Conservation (phyloP, 2,329 filamentous ascomycete species). For the Colletotrichum ledebouriae region DNA sequence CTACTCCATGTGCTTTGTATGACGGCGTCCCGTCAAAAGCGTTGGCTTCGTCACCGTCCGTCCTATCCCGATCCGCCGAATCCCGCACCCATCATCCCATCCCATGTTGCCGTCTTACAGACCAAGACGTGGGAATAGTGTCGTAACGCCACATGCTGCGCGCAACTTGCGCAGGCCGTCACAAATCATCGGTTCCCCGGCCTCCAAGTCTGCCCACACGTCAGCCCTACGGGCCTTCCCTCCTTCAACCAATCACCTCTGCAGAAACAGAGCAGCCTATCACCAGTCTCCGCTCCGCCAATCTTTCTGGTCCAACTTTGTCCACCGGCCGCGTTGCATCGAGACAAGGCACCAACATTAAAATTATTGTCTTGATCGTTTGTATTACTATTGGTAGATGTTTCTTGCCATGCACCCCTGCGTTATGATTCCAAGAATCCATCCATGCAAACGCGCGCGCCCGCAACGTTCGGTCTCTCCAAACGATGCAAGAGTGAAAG, state of each 20-base stretch:
- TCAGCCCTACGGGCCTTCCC: slow-evolving; percentile 38
- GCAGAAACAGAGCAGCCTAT: slow-evolving; percentile 41
- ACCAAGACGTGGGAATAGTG: not conserved
- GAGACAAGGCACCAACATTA: slow-evolving; percentile 41
- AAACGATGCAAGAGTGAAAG: slow-evolving; percentile 5
- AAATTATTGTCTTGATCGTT: not conserved
- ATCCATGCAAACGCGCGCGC: slow-evolving; percentile 4
- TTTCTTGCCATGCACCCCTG: not conserved
- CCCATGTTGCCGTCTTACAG: slow-evolving; percentile 13
- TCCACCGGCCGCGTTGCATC: slow-evolving; percentile 23
- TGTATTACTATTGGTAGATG: too few relatives aligned
- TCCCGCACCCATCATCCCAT: slow-evolving; percentile 8
- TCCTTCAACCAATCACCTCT: slow-evolving; percentile 29
- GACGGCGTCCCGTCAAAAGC: slow-evolving; percentile 11
- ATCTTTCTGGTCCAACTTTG: slow-evolving; percentile 24
- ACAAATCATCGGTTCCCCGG: slow-evolving; percentile 26
- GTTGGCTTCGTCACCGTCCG: slow-evolving; percentile 24
- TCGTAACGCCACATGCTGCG: slow-evolving; percentile 18
- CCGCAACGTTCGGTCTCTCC: not conserved
- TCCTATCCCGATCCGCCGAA: slow-evolving; percentile 20
- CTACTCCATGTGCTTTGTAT: not conserved
- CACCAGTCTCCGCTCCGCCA: slow-evolving; percentile 35
- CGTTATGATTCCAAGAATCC: not conserved
- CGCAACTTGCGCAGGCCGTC: slow-evolving; percentile 19
- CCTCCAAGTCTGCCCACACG: slow-evolving; percentile 26